Evolutionary conservation across 345 rosid genomes (phyloP).

Genomic region (Eucalyptus cloeziana): DNA sequence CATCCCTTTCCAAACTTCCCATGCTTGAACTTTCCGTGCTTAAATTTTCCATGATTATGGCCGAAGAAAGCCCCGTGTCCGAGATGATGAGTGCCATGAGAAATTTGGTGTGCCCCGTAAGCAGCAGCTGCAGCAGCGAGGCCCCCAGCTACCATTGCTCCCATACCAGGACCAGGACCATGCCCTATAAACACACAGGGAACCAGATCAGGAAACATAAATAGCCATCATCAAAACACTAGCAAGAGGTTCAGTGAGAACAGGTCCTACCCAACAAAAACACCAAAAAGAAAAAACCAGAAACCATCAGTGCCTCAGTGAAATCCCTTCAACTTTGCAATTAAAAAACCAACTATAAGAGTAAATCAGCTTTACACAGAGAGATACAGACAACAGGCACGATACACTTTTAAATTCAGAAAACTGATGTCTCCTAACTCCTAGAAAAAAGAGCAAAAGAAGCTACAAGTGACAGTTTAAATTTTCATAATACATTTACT

Average conservation of each 20-base stretch:
- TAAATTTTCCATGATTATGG: constrained; percentile 34
- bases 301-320: neutral
- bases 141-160: constrained; percentile 59
- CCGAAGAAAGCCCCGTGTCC: constrained; percentile 21
- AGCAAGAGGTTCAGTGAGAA: neutral
- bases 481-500: neutral
- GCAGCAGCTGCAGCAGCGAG: constrained; percentile 64
- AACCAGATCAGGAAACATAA: neutral
- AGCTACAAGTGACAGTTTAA: neutral
- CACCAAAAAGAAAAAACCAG: neutral
- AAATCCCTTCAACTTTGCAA: neutral
- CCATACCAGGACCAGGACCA: constrained; percentile 39
- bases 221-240: neutral
- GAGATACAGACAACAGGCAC: neutral
- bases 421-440: neutral
- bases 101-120: constrained; percentile 54
- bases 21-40: constrained; percentile 14
- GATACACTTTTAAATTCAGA: neutral
- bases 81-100: constrained; percentile 35
- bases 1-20: constrained; percentile 63
- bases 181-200: constrained; percentile 14
- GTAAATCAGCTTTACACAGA: neutral
- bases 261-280: neutral
- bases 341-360: neutral
- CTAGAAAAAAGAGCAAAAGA: neutral